Base-by-base conservation (phyloP, 257 asterid species). In the Thymus mandschuricus region DNA sequence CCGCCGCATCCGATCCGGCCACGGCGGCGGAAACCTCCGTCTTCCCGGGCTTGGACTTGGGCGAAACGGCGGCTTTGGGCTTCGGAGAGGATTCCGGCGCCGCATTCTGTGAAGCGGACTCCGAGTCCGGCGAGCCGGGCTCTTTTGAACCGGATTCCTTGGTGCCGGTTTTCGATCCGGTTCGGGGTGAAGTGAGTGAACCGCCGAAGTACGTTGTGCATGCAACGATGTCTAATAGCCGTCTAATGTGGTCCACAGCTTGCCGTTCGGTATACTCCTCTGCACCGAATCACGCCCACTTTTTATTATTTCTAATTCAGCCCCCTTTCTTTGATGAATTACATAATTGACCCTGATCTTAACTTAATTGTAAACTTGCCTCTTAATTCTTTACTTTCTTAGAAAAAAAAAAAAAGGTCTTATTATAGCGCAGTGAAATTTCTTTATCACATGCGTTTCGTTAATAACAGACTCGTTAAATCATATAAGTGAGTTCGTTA, bases 231-330 rank as follows among this genome's bases (percentile, higher is more conserved):
- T 89, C 95, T 1, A 89, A 79, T 41, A 89, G 86, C 58, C 95
- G 89, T 77, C 96, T 65, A 15, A 87, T 78, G 81, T 89, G 96
- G 10, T 76, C 81, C 79, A 87, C 92, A 8, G 92, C 82, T 79
- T 85, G 83, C 13, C 57, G 76, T 79, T 92, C 96, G 60, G 87
- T 83, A 85, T 89, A 92, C 62, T 89, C 92, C 84, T 86, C 98
- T 89, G 86, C 75, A 79, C 44, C 46, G 27, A 54, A 69, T 77
- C 7, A 71, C 4, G 28, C 4, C 10, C 2, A 27, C 27, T 13
- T 62, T 9, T 59, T 49, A 12, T 2, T 34, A 34, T 44, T 58
- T 59, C 33, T 59, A 29, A 10, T 43, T 43, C 3, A 13, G 30
- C 11, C 66, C 8, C 40, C 44, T 44, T 1, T 29, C 2, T 48